A percentile compares a stretch with the other conserved stretches of the same genome.
These are phyloP conservation scores for Cadophora malorum DNA, from an alignment of 2,329 filamentous ascomycete genomes.

Conservation along the genomic window DNA sequence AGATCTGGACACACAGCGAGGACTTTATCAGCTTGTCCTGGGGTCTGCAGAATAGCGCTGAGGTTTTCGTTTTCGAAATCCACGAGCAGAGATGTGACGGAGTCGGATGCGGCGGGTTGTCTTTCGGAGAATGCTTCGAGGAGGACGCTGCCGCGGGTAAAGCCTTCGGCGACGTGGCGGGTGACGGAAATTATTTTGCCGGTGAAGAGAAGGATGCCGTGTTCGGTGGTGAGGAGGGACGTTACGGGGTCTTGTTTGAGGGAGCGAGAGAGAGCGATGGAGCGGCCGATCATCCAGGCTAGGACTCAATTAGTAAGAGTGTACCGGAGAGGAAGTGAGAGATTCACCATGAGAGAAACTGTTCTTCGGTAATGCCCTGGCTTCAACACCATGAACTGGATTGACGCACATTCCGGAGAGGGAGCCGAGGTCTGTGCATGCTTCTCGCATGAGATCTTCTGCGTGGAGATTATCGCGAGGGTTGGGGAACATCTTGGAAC, in stretches of 20 bases:
- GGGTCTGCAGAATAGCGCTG: slow-evolving; percentile 33
- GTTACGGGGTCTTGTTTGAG: slow-evolving; percentile 40
- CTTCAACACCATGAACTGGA: slow-evolving; percentile 40
- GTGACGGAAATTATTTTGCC: slow-evolving; percentile 43
- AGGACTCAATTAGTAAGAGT: no score
- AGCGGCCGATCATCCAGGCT: slow-evolving; percentile 61
- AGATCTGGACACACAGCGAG: slow-evolving; percentile 43
- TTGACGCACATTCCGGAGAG: slow-evolving; percentile 41
- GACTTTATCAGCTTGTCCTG: slow-evolving; percentile 33
- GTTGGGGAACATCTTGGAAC: slow-evolving; percentile 33
- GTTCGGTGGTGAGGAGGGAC: slow-evolving; percentile 39
- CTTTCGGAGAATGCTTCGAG: slow-evolving; percentile 33
- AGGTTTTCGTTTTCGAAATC: slow-evolving; percentile 46
- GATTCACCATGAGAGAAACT: slow-evolving; percentile 44
- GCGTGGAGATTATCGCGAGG: slow-evolving; percentile 37
- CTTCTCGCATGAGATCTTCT: slow-evolving; percentile 42
- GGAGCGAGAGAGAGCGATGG: slow-evolving; percentile 53
- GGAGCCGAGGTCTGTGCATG: slow-evolving; percentile 40
- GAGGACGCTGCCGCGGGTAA: slow-evolving; percentile 41
- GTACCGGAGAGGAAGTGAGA: no score
- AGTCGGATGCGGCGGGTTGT: neutral
- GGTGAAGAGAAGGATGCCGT: slow-evolving; percentile 41
- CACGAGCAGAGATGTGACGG: slow-evolving; percentile 32
- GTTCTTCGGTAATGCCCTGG: slow-evolving; percentile 41
- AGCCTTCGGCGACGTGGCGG: slow-evolving; percentile 39